Percentiles rank a stretch among this genome's conserved stretches.
phyloP scores from a whole-genome alignment of 2,329 filamentous ascomycete species.

The Cryphonectria nitschkei region DNA sequence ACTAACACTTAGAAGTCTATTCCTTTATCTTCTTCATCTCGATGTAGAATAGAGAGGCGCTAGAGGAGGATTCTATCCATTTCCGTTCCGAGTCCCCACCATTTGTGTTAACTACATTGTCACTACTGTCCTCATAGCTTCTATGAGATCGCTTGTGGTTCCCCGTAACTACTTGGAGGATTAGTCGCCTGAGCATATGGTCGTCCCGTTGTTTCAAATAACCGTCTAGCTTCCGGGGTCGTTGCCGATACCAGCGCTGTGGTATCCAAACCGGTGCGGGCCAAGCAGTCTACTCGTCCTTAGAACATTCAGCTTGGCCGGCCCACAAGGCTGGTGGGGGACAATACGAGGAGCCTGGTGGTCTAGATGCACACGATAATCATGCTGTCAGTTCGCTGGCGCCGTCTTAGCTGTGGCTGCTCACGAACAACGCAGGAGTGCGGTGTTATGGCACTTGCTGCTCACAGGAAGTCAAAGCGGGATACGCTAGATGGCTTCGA shows the following conservation, averaged over 20 bases:
- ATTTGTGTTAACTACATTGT: too few species aligned
- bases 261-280: neutral
- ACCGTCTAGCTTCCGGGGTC: neutral
- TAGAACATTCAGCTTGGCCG: neutral
- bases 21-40: neutral
- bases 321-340: neutral
- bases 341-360: neutral
- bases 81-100: too few species aligned
- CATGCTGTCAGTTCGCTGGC: neutral
- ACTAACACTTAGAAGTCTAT: neutral
- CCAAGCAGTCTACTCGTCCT: neutral
- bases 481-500: neutral
- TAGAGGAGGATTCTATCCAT: too few species aligned
- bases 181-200: neutral
- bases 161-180: neutral
- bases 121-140: neutral
- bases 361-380: neutral
- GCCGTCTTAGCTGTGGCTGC: neutral
- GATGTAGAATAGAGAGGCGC: neutral
- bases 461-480: neutral
- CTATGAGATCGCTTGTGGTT: neutral
- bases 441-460: neutral
- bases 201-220: neutral
- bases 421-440: neutral
- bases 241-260: neutral